Evolutionary conservation across 139 green algal species (phyloP).

Genomic region (Dunaliella primolecta): DNA sequence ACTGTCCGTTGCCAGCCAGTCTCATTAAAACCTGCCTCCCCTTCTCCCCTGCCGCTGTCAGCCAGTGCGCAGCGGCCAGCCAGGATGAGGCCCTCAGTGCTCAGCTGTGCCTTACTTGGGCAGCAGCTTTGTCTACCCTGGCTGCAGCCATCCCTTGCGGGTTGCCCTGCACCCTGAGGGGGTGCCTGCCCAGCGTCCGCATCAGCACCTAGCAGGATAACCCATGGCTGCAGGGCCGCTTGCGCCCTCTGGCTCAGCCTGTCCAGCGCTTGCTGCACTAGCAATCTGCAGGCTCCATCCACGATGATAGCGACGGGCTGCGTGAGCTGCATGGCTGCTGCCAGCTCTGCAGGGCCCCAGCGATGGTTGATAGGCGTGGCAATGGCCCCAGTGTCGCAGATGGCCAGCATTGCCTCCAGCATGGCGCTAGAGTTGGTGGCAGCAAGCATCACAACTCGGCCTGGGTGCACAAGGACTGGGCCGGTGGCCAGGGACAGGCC

Average conservation of each 20-base stretch:
- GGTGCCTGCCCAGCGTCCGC: not conserved
- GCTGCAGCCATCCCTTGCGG: no score
- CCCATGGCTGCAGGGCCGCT: no score
- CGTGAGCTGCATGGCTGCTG: conserved; percentile 40
- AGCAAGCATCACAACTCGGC: not conserved
- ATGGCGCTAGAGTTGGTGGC: not conserved
- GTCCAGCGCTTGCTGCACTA: conserved; percentile 1
- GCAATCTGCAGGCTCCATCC: conserved; percentile 18
- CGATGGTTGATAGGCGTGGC: conserved; percentile 71
- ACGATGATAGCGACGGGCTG: conserved; percentile 25
- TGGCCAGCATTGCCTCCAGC: conserved; percentile 55
- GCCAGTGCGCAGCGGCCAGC: not conserved
- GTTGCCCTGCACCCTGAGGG: no score
- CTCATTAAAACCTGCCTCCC: not conserved
- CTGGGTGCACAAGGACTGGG: not conserved
- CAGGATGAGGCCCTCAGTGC: not conserved
- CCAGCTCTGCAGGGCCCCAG: conserved; percentile 53
- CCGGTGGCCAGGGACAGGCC: not conserved
- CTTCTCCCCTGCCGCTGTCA: not conserved
- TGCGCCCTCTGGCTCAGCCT: not conserved
- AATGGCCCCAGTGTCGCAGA: conserved; percentile 55
- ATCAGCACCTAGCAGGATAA: no score
- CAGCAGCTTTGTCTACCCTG: not conserved
- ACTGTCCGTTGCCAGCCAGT: conserved; percentile 8
- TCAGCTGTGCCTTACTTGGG: no score